Evolutionary conservation across 2,329 filamentous ascomycete species (phyloP).

Genomic region (Thielaviopsis populi): DNA sequence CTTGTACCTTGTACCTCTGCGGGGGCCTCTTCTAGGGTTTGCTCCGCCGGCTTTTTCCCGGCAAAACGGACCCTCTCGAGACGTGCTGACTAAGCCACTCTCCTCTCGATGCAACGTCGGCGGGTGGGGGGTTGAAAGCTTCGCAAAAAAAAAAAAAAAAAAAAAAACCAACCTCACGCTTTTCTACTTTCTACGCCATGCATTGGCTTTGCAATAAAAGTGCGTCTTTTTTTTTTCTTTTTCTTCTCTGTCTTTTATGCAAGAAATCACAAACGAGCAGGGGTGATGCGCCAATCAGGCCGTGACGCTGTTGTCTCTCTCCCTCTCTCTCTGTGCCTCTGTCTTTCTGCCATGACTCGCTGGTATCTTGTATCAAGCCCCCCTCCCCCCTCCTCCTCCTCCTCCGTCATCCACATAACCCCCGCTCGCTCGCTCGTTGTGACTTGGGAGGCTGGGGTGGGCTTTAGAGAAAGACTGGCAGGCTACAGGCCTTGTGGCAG

Average conservation of each 20-base stretch:
- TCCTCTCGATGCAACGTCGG: no score
- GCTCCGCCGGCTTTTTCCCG: not conserved
- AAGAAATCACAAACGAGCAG: not conserved
- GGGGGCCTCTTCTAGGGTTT: not conserved
- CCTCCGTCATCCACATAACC: not conserved
- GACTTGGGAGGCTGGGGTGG: not conserved
- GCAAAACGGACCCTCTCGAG: not conserved
- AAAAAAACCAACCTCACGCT: not conserved
- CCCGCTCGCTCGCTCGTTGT: not conserved
- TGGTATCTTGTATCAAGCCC: not conserved
- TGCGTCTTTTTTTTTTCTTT: not conserved
- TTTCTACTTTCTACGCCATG: no score
- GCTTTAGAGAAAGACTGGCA: no score
- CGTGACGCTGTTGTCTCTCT: not conserved
- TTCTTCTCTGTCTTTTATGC: not conserved
- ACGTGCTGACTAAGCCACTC: not conserved
- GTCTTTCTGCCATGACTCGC: not conserved
- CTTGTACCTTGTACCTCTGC: no score
- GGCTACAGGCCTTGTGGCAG: no score
- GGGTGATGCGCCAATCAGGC: conserved; percentile 7
- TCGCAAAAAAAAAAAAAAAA: no score
- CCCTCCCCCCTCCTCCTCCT: not conserved
- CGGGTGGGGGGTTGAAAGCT: no score
- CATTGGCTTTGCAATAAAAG: no score
- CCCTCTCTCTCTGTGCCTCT: not conserved